These are phyloP conservation scores for Patellaria atrata DNA, from an alignment of 495 filamentous ascomycete genomes.

Conservation along the genomic window DNA sequence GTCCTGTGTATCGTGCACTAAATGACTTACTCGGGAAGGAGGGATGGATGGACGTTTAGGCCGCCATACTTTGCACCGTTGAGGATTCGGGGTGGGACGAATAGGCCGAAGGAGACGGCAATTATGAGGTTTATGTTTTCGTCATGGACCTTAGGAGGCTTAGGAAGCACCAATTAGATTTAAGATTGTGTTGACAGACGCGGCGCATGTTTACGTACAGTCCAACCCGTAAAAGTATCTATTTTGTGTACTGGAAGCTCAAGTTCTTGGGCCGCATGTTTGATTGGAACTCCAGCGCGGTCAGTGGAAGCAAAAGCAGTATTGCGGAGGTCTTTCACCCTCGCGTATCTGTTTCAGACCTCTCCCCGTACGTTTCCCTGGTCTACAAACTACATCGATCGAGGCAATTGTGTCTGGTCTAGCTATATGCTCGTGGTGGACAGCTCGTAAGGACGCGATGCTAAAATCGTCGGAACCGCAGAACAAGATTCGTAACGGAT, in stretches of 20 bases:
- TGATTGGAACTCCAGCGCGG: slow-evolving; percentile 51
- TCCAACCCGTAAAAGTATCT: slow-evolving; percentile 17
- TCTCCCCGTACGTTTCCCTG: slow-evolving; percentile 59
- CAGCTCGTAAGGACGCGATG: slow-evolving; percentile 56
- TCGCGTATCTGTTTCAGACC: slow-evolving; percentile 55
- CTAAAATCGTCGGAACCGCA: slow-evolving; percentile 93
- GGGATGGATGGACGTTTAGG: slow-evolving; percentile 87
- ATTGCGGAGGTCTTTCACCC: slow-evolving; percentile 34
- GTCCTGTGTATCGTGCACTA: too few species aligned
- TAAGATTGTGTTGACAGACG: slow-evolving; percentile 1
- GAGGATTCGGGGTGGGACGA: slow-evolving; percentile 68
- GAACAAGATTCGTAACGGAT: slow-evolving; percentile 80
- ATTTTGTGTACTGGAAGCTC: slow-evolving; percentile 9
- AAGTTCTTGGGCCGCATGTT: slow-evolving; percentile 38
- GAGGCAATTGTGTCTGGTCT: slow-evolving; percentile 49
- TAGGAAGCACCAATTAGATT: background rate
- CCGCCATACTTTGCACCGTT: slow-evolving; percentile 61
- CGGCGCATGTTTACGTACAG: background rate
- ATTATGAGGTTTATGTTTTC: slow-evolving; percentile 65
- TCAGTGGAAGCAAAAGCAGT: slow-evolving; percentile 1
- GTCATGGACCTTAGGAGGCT: slow-evolving; percentile 42
- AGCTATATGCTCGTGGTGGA: slow-evolving; percentile 44
- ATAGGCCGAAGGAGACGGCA: slow-evolving; percentile 89
- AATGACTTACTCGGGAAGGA: slow-evolving; percentile 62
- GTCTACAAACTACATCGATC: slow-evolving; percentile 77